Evolutionary conservation across 1,284 basidiomycete genomes (phyloP), one percentile per base, ranked within the genome.

Genomic region (Ceratobasidium sp.): DNA sequence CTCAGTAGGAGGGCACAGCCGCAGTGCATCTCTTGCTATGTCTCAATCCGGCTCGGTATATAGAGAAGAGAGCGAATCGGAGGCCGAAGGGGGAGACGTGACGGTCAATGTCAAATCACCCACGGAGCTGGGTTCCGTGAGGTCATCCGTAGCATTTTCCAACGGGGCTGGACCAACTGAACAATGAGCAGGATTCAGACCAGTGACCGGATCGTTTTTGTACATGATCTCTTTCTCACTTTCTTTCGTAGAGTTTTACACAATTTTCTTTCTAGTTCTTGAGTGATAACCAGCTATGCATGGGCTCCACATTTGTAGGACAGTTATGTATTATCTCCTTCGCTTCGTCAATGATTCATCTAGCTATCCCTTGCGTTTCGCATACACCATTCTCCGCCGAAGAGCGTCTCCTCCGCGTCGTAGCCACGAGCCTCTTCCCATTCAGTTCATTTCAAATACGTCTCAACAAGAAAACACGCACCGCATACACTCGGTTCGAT

Each of bases 51-150:
- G 66, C 23, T 57, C 41, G 26, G 49, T n/a, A 14, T 49, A 38
- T 21, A 38, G 50, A 1, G 62, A 26, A n/a, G 64, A 67, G 35
- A 67, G 64, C 50, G 64, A 67, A 21, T 21, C 49, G n/a, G 64
- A 67, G 18, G 21, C 32, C 26, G 64, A 67, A 23, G 38, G 21
- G 26, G 55, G 26, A 11, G 54, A 70, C 35, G 66, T 70, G 21
- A 44, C 41, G n/a, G 66, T 70, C 18, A 70, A 70, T 18, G 55
- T 70, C 66, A 58, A 49, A 32, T 70, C 66, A 14, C 66, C 66
- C 28, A 70, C 66, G 35, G 66, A 70, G 66, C 66, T 70, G 54
- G 66, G 66, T 28, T 70, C 66, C 26, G 66, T 70, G 41, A 38
- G 66, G 54, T 70, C 66, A 9, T 70, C 64, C 26, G 64, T 38